A percentile compares a stretch with the other conserved stretches of the same genome.
Evolutionary conservation across 2,329 filamentous ascomycete species (phyloP).

Genomic region (Exophiala lecanii-corni): DNA sequence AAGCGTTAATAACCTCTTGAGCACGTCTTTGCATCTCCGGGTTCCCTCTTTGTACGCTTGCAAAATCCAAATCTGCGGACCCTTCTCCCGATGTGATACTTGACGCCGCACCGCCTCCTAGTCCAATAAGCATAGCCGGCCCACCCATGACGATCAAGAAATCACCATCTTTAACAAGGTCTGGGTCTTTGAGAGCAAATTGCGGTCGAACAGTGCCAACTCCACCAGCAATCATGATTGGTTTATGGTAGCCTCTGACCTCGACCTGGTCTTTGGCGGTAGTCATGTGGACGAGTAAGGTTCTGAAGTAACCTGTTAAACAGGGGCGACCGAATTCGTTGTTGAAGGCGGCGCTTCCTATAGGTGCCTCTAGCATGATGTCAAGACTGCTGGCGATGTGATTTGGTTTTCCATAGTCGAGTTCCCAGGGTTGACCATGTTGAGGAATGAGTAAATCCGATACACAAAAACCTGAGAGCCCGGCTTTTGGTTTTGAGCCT

Average conservation of each 20-base stretch:
- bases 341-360: slow-evolving; percentile 92
- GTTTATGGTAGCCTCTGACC: slow-evolving; percentile 91
- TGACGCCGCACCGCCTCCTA: slow-evolving; percentile 91
- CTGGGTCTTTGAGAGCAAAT: slow-evolving; percentile 79
- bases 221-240: slow-evolving; percentile 96
- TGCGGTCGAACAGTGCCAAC: slow-evolving; percentile 87
- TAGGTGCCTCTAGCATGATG: slow-evolving; percentile 96
- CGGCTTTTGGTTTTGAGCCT: slow-evolving; percentile 88
- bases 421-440: slow-evolving; percentile 79
- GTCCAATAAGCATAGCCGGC: slow-evolving; percentile 94
- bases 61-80: slow-evolving; percentile 89
- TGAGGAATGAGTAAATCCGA: slow-evolving; percentile 89
- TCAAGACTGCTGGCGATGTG: slow-evolving; percentile 93
- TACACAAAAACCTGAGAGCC: slow-evolving; percentile 87
- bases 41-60: slow-evolving; percentile 94
- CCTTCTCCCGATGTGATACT: slow-evolving; percentile 83
- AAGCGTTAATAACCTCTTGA: slow-evolving; percentile 97
- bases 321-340: slow-evolving; percentile 95
- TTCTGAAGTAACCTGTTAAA: slow-evolving; percentile 85
- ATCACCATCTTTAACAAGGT: slow-evolving; percentile 77
- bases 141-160: slow-evolving; percentile 90
- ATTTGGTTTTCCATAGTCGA: slow-evolving; percentile 73
- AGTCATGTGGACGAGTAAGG: slow-evolving; percentile 67
- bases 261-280: slow-evolving; percentile 61
- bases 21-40: slow-evolving; percentile 92